Evolutionary conservation across 768 basidiomycete genomes (phyloP), one percentile per base, ranked within the genome.

Genomic region (Pisolithus albus): DNA sequence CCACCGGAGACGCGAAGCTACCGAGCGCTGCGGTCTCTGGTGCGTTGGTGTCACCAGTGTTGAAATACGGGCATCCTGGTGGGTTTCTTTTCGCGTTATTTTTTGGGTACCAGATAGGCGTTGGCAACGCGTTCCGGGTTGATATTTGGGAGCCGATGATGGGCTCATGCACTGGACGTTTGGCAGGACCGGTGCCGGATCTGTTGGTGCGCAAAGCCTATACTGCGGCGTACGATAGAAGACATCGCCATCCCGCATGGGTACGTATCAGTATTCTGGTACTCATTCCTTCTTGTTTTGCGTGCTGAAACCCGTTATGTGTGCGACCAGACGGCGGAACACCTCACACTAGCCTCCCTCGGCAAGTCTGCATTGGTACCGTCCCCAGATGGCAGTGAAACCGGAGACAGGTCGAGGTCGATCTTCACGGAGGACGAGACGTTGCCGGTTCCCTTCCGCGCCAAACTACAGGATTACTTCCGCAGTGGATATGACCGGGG

Each of bases 401-500:
- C 57, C 1, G 90, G 78, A 1, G 90, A 95, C 64, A 76, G 95
- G 38, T 66, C 75, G 10, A 86, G 83, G 60, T 91, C 88, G 37
- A 73, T 72, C 1, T 99, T 99, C 70, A 68, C 72, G 38, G 96
- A 98, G 64, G 95, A 99, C 68, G 78, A 77, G 39, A 76, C 78
- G 2, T 65, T 98, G 11, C 95, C 95, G 0, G 71, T 68, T 47
- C 56, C 68, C 44, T 98, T 95, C 76, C 79, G 94, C 18, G 86
- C 94, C 0, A 84, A 79, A 55, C 70, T 97, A 57, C 76, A 83
- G 64, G 94, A 97, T 64, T 97, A 96, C 66, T 92, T 93, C 67
- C 77, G 77, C 53, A 95, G 92, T 63, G 93, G 93, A 9, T 95
- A 95, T 63, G 94, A 98, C 65, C 80, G 96, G 11, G 95, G 95